Percentiles rank a stretch among this genome's conserved stretches.
Evolutionary conservation across 2,329 filamentous ascomycete genomes (phyloP).

Genomic region (Penicillium sp.): DNA sequence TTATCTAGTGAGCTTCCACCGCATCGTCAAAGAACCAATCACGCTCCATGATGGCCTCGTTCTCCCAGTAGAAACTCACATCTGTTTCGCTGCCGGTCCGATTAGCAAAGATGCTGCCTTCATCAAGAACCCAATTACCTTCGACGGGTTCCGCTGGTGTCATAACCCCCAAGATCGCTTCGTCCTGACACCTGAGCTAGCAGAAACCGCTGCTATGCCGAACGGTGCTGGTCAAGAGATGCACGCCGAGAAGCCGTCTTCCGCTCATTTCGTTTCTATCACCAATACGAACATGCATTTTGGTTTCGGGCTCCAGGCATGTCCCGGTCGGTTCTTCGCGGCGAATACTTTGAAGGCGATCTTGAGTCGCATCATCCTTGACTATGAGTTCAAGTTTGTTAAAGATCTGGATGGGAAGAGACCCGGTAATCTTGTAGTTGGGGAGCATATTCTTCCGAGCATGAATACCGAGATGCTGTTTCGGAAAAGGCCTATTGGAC

Average conservation of each 20-base stretch:
- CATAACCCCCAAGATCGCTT: conserved; percentile 14
- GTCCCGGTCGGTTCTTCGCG: conserved; percentile 27
- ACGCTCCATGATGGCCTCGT: conserved; percentile 25
- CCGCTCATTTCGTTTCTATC: conserved; percentile 20
- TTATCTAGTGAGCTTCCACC: conserved; percentile 27
- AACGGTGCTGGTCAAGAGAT: not conserved
- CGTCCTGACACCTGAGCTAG: not conserved
- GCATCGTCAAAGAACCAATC: conserved; percentile 25
- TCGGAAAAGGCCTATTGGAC: conserved; percentile 16
- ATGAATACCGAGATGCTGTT: conserved; percentile 21
- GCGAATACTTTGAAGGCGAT: conserved; percentile 25
- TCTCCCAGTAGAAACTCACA: conserved; percentile 24
- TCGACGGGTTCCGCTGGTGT: conserved; percentile 32
- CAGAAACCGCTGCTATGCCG: too few species aligned
- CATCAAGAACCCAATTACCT: conserved; percentile 19
- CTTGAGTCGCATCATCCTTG: conserved; percentile 27
- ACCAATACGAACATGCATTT: conserved; percentile 26
- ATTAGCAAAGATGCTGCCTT: conserved; percentile 26
- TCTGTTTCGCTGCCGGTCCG: conserved; percentile 31
- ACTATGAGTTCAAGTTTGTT: conserved; percentile 32
- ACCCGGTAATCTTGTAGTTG: conserved; percentile 25
- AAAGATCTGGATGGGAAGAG: conserved; percentile 12
- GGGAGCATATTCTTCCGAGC: conserved; percentile 31
- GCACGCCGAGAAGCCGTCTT: not conserved
- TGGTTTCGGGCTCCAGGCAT: conserved; percentile 26